Conservation (phyloP, 192 early-diverging fungal genomes). For the Mortierella hygrophila region DNA sequence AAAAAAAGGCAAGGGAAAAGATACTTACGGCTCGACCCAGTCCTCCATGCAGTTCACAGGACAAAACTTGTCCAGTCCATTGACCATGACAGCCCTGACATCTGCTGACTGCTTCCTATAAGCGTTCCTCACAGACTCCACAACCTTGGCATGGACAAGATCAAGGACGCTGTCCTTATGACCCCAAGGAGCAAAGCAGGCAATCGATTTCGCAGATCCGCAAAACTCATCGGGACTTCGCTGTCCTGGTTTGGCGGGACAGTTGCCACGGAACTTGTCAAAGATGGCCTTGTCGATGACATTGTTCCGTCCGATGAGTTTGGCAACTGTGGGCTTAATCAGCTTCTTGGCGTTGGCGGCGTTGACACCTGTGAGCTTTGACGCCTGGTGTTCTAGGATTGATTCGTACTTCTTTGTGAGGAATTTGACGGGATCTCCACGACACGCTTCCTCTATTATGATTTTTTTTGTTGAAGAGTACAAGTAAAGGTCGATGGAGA, state of each 20-base stretch:
- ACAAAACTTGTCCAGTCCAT: constrained; percentile 27
- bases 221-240: constrained; percentile 33
- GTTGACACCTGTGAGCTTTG: neutral
- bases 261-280: constrained; percentile 30
- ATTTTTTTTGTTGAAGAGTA: neutral
- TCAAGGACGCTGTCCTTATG: constrained; percentile 30
- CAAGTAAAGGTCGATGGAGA: no score
- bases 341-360: neutral
- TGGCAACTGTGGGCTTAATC: neutral
- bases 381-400: constrained; percentile 21
- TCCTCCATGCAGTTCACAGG: constrained; percentile 37
- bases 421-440: constrained; percentile 34
- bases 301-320: constrained; percentile 10
- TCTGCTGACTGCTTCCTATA: neutral
- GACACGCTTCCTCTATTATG: constrained; percentile 33
- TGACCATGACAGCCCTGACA: constrained; percentile 23
- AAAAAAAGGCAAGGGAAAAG: neutral
- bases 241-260: constrained; percentile 5
- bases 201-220: constrained; percentile 45
- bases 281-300: constrained; percentile 48
- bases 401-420: constrained; percentile 32
- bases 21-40: constrained; percentile 44
- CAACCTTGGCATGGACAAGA: constrained; percentile 27
- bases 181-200: constrained; percentile 45
- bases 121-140: neutral